Evolutionary conservation across 768 basidiomycete species (phyloP).

Genomic region (Tricholoma saponaceum): DNA sequence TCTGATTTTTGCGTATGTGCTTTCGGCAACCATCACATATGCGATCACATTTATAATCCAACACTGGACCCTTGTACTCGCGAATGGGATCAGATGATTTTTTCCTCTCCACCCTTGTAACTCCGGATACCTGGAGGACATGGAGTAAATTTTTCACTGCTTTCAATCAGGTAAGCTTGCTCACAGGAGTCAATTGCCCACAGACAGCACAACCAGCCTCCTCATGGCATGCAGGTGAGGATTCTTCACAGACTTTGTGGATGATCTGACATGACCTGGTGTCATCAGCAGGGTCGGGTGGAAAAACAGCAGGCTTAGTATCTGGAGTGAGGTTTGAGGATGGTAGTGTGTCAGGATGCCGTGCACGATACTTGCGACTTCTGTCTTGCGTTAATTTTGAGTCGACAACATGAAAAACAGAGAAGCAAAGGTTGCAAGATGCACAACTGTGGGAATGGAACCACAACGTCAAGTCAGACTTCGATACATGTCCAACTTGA

Average conservation of each 20-base stretch:
- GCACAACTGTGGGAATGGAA: background rate
- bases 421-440: background rate
- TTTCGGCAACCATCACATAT: conserved; percentile 14
- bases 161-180: conserved; percentile 1
- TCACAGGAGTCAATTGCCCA: conserved; percentile 5
- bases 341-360: no score
- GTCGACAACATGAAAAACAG: background rate
- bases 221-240: conserved; percentile 11
- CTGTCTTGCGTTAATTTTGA: background rate
- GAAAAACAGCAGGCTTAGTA: background rate
- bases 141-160: conserved; percentile 2
- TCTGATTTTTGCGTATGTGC: conserved; percentile 5
- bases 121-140: background rate
- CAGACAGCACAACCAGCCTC: conserved; percentile 23
- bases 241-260: background rate
- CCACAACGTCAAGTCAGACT: no score
- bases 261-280: background rate
- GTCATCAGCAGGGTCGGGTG: background rate
- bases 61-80: conserved; percentile 11
- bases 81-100: background rate
- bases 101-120: conserved; percentile 7
- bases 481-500: no score
- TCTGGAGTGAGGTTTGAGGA: no score
- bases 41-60: conserved; percentile 6
- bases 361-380: background rate